Percentiles rank a stretch among this genome's conserved stretches.
Evolutionary conservation across 2,329 filamentous ascomycete species (phyloP).

Genomic region (Diaporthe sp.): DNA sequence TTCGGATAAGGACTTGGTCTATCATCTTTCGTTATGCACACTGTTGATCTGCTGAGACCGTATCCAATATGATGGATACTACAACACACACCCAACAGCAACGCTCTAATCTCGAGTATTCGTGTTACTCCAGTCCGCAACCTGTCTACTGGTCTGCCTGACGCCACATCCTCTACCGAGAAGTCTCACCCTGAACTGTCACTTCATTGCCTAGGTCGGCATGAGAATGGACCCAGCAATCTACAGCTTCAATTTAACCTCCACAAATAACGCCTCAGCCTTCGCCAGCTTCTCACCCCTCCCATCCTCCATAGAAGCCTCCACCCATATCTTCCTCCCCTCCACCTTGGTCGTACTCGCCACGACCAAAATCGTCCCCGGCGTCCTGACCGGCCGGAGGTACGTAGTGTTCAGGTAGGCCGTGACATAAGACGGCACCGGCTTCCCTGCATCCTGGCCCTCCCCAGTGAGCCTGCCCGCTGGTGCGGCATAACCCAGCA

Average conservation of each 20-base stretch:
- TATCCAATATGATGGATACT: neutral
- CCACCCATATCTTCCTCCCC: slow-evolving; percentile 67
- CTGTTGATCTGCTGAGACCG: fast-evolving
- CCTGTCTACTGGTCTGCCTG: neutral
- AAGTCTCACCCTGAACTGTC: neutral
- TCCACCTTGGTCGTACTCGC: slow-evolving; percentile 61
- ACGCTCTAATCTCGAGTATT: neutral
- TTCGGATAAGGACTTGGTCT: neutral
- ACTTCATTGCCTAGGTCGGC: fast-evolving
- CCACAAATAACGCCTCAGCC: slow-evolving; percentile 67
- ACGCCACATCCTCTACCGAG: neutral
- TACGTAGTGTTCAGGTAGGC: slow-evolving; percentile 70
- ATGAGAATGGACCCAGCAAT: neutral
- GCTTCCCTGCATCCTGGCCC: slow-evolving; percentile 40
- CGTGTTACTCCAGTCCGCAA: no score
- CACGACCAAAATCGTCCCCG: slow-evolving; percentile 61
- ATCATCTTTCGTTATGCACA: neutral
- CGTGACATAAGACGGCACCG: slow-evolving; percentile 56
- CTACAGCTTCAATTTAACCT: slow-evolving; percentile 46
- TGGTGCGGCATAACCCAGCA: slow-evolving; percentile 64
- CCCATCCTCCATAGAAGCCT: slow-evolving; percentile 64
- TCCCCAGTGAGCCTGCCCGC: slow-evolving; percentile 51
- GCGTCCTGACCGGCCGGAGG: slow-evolving; percentile 65
- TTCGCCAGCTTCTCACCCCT: slow-evolving; percentile 62
- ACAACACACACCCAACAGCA: no score